A percentile compares a stretch with the other conserved stretches of the same genome.
phyloP scores from a whole-genome alignment of 2,329 filamentous ascomycete species.

The Myrmaecium sp. region DNA sequence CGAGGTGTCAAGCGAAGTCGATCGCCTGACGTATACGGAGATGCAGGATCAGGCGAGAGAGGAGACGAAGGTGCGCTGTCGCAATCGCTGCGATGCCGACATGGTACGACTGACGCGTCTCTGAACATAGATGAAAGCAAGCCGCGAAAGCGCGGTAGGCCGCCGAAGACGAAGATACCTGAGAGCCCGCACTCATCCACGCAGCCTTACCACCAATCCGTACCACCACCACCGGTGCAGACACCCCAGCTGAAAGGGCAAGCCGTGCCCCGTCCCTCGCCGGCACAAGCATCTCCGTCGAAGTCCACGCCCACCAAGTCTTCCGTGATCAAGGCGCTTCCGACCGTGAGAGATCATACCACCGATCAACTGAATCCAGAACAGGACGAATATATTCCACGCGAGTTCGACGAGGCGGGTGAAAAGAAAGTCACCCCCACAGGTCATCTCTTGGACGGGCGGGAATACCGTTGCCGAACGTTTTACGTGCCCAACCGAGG shows the following conservation, averaged over 20 bases:
- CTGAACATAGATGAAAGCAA: slow-evolving; percentile 14
- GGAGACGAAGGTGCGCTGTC: slow-evolving; percentile 13
- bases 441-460: slow-evolving; percentile 63
- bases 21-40: slow-evolving; percentile 21
- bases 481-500: slow-evolving; percentile 84
- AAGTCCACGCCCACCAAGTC: slow-evolving; percentile 69
- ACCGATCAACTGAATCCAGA: slow-evolving; percentile 83
- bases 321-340: slow-evolving; percentile 73
- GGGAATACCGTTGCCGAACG: slow-evolving; percentile 83
- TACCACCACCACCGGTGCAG: slow-evolving; percentile 25
- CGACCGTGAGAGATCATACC: slow-evolving; percentile 91
- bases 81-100: background rate
- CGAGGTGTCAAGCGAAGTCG: slow-evolving; percentile 25
- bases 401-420: slow-evolving; percentile 81
- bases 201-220: slow-evolving; percentile 35
- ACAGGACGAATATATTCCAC: slow-evolving; percentile 85
- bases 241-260: slow-evolving; percentile 38
- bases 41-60: slow-evolving; percentile 14
- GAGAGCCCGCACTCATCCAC: slow-evolving; percentile 41
- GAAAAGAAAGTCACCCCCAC: slow-evolving; percentile 84
- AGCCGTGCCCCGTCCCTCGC: slow-evolving; percentile 32
- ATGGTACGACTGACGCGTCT: slow-evolving; percentile 1
- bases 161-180: slow-evolving; percentile 41
- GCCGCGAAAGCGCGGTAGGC: slow-evolving; percentile 32
- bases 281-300: slow-evolving; percentile 46